Percentiles rank a stretch among this genome's conserved stretches.
phyloP scores from a whole-genome alignment of 768 basidiomycete genomes.

The Sarcomyxa edulis region DNA sequence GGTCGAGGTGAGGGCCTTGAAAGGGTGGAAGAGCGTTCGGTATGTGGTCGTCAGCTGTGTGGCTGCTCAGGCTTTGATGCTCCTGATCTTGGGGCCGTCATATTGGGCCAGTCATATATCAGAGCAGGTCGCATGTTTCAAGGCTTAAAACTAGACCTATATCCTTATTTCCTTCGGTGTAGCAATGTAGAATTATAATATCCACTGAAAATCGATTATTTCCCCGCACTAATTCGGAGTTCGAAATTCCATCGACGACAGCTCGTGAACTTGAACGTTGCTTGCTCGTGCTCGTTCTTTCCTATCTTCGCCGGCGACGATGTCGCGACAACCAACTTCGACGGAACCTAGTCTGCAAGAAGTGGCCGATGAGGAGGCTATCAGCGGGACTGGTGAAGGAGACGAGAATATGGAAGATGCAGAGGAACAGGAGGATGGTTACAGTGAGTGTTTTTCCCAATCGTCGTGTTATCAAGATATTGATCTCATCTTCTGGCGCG shows the following conservation, averaged over 20 bases:
- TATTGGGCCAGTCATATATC: slow-evolving; percentile 40
- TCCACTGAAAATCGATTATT: background rate
- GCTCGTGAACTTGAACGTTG: slow-evolving; percentile 1
- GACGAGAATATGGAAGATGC: slow-evolving; percentile 83
- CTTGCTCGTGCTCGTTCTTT: slow-evolving; percentile 8
- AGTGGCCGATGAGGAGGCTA: slow-evolving; percentile 57
- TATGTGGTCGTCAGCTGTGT: slow-evolving; percentile 72
- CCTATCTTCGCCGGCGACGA: slow-evolving; percentile 19
- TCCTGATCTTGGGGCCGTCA: slow-evolving; percentile 69
- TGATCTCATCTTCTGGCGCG: slow-evolving; percentile 2
- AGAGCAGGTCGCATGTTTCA: slow-evolving; percentile 45
- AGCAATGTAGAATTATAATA: background rate
- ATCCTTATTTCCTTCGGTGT: background rate
- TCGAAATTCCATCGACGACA: background rate
- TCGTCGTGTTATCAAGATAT: background rate
- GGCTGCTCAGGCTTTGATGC: slow-evolving; percentile 60
- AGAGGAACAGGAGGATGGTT: slow-evolving; percentile 71
- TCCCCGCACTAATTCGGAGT: slow-evolving; percentile 6
- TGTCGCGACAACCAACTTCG: slow-evolving; percentile 31
- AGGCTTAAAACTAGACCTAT: slow-evolving; percentile 7
- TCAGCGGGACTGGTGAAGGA: slow-evolving; percentile 54
- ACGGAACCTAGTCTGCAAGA: slow-evolving; percentile 43
- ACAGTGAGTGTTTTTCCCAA: slow-evolving; percentile 54
- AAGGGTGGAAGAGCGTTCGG: slow-evolving; percentile 50
- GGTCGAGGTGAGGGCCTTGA: slow-evolving; percentile 64